Base-by-base conservation (phyloP, 73 alveolate genomes). In the Tetrahymena borealis region DNA sequence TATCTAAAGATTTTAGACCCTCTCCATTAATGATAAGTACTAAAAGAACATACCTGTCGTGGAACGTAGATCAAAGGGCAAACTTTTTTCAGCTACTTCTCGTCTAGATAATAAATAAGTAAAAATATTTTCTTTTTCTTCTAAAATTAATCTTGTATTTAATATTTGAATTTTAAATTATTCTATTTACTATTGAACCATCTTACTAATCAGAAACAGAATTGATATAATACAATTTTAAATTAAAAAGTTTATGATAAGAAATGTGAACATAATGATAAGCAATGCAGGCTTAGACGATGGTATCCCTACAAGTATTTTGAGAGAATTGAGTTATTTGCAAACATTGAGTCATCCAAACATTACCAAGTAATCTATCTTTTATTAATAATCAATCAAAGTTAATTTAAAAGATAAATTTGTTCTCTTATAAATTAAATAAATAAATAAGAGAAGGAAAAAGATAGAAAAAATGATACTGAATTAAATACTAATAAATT, bases 201-300 rank as follows among this genome's bases (percentile, higher is more conserved):
- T 24, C 35, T 24, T 24, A 20, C 33, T 24, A 15, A 60, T 60
- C 10, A 15, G 85, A 13, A 60, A 60, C n/a, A 7, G 28, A 60
- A 60, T 20, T 60, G n/a, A 39, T 9, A 39, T 5, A 1, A 3
- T 20, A 4, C n/a, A 60, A 60, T 7, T 18, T 24, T 6, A 60
- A 60, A 42, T 9, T 39, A 60, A 40, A 42, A 77, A 92, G 78
- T 94, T 94, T 41, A 92, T 95, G 28, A 77, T 97, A 5, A 90
- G 98, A 79, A 96, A 95, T 94, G 94, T 97, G 16, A 95, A 90
- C 94, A 90, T 97, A 5, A 97, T 96, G 79, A 97, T 96, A 28
- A 95, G 98, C 40, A 97, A 97, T 78, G 99, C 99, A 9, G 99
- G 99, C 13, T 94, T 95, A 32, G 99, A 97, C 92, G 99, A 98